Conservation (phyloP, 257 asterid species). For the Avicennia marina region DNA sequence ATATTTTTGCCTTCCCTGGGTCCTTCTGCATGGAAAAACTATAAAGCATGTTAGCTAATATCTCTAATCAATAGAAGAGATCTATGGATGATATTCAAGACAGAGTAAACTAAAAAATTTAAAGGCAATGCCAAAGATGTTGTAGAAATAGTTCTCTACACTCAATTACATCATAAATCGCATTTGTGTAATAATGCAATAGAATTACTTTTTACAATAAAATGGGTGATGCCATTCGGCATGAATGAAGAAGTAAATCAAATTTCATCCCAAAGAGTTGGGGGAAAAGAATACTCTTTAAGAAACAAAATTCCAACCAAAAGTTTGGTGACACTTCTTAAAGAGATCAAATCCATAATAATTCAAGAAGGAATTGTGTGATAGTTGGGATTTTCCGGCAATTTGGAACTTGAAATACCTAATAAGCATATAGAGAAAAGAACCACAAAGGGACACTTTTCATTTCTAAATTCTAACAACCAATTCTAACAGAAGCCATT, state of each 20-base stretch:
- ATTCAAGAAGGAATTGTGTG: not conserved
- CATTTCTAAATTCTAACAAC: not conserved
- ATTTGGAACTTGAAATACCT: not conserved
- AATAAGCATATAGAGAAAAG: not conserved
- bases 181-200: not conserved
- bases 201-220: not conserved
- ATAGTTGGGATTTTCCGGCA: not conserved
- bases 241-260: not conserved
- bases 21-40: conserved; percentile 52
- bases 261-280: not conserved
- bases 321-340: not conserved
- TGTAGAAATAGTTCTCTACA: not conserved
- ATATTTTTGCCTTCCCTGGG: conserved; percentile 46
- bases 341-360: not conserved
- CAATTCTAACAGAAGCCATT: not conserved
- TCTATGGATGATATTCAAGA: not conserved
- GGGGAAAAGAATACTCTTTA: not conserved
- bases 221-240: not conserved
- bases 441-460: not conserved
- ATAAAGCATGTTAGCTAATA: conserved; percentile 3
- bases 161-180: not conserved
- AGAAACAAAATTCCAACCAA: not conserved
- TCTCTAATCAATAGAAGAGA: too few species aligned
- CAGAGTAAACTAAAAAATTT: not conserved
- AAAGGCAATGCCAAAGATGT: too few species aligned